Conservation (phyloP, 192 early-diverging fungal species). For the Powellomyces hirtus region DNA sequence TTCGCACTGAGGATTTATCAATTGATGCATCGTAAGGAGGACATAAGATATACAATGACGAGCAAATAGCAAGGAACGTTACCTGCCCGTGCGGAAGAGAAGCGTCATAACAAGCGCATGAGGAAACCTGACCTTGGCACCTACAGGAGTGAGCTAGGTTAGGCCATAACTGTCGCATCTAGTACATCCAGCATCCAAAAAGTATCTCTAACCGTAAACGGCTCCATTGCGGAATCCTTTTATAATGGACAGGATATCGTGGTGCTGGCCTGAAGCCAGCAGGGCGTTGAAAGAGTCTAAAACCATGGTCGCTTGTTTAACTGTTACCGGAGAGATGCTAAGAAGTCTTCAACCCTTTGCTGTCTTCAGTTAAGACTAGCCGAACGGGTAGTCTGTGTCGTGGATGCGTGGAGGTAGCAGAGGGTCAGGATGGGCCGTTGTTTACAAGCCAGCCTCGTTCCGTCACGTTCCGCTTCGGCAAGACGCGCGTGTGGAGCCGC, state of each 20-base stretch:
- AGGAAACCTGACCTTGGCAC: constrained; percentile 92
- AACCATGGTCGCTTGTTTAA: no score
- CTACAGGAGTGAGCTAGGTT: constrained; percentile 4
- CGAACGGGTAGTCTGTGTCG: no score
- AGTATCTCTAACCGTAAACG: constrained; percentile 72
- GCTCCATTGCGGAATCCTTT: constrained; percentile 94
- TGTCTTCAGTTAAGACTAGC: no score
- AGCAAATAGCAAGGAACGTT: constrained; percentile 7
- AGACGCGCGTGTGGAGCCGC: no score
- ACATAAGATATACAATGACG: background rate
- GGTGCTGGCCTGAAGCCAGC: constrained; percentile 48
- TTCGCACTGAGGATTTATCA: constrained; percentile 64
- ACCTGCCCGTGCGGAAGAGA: constrained; percentile 86
- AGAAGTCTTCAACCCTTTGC: no score
- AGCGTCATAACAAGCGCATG: constrained; percentile 97
- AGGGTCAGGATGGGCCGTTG: no score
- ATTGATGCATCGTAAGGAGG: background rate
- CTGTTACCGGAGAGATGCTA: no score
- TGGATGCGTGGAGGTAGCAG: no score
- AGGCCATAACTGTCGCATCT: background rate
- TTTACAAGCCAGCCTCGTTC: no score
- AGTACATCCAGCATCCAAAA: background rate
- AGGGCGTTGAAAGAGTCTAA: constrained; percentile 21
- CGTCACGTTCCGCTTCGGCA: no score
- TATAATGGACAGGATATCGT: constrained; percentile 77